Percentiles rank a stretch among this genome's conserved stretches.
Evolutionary conservation across 2,329 filamentous ascomycete species (phyloP).

Genomic region (Neurospora crassa): DNA sequence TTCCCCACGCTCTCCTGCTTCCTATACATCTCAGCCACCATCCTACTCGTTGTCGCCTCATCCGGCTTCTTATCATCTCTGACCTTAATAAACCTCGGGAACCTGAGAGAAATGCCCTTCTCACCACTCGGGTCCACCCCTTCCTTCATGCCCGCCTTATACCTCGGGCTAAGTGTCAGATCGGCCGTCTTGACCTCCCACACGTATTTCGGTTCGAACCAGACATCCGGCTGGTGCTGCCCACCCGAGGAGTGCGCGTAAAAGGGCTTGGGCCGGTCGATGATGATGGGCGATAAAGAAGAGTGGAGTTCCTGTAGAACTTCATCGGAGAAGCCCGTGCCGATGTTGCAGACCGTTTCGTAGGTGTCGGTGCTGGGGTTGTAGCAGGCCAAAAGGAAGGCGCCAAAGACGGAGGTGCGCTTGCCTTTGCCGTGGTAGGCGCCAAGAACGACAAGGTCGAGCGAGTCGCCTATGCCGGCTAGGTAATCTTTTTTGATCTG

Average conservation of each 20-base stretch:
- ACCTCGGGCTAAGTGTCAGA: constrained; percentile 82
- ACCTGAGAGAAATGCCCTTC: constrained; percentile 78
- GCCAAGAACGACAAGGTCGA: constrained; percentile 90
- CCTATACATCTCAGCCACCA: constrained; percentile 94
- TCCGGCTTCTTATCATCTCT: constrained; percentile 95
- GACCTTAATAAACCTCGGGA: constrained; percentile 85
- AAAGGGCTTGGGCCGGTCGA: constrained; percentile 88
- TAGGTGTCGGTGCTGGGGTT: constrained; percentile 72
- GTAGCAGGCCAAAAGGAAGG: constrained; percentile 91
- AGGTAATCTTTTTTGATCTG: constrained; percentile 98
- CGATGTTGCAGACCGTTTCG: constrained; percentile 97
- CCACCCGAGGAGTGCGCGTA: constrained; percentile 76
- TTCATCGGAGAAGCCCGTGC: constrained; percentile 93
- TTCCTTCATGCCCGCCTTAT: constrained; percentile 81
- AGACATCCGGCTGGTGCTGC: constrained; percentile 95
- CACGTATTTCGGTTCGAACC: constrained; percentile 90
- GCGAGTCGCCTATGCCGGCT: constrained; percentile 82
- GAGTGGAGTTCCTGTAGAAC: constrained; percentile 79
- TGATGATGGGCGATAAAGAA: constrained; percentile 65
- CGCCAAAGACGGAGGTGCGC: constrained; percentile 89
- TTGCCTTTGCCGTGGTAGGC: constrained; percentile 94
- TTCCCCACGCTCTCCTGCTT: constrained; percentile 87
- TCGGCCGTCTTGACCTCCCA: constrained; percentile 99
- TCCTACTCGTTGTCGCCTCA: constrained; percentile 71
- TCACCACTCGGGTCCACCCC: constrained; percentile 62